phyloP scores from a whole-genome alignment of 306 rosid genomes.

The Lagenaria siceraria region DNA sequence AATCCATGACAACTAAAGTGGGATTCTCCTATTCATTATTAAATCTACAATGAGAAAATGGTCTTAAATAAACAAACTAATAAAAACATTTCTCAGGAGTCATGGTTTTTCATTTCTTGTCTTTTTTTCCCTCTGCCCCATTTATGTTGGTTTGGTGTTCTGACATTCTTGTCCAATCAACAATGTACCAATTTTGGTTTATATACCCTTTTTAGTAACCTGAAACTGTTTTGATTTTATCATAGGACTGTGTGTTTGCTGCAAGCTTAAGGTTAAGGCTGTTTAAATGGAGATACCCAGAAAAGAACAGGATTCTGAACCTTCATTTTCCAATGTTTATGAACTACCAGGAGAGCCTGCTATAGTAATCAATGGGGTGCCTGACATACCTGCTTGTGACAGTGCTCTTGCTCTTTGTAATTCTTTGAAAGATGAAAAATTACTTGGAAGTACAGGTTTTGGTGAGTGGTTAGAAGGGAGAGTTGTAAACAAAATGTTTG shows the following conservation, averaged over 20 bases:
- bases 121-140: neutral
- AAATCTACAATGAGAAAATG: neutral
- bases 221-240: neutral
- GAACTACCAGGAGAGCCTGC: conserved; percentile 79
- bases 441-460: conserved; percentile 16
- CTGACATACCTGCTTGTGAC: conserved; percentile 21
- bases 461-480: conserved; percentile 87
- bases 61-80: neutral
- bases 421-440: conserved; percentile 15
- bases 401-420: neutral
- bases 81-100: neutral
- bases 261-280: neutral
- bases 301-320: conserved; percentile 18
- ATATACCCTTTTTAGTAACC: neutral
- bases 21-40: neutral
- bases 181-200: neutral
- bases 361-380: conserved; percentile 61
- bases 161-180: neutral
- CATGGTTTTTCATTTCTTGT: neutral
- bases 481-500: conserved; percentile 59
- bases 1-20: neutral
- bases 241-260: neutral
- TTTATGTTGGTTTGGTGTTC: neutral
- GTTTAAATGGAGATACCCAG: conserved; percentile 2
- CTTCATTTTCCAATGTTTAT: conserved; percentile 25